A percentile compares a stretch with the other conserved stretches of the same genome.
Conservation (phyloP, 2,329 filamentous ascomycete genomes). For the Colletotrichum cuscutae region DNA sequence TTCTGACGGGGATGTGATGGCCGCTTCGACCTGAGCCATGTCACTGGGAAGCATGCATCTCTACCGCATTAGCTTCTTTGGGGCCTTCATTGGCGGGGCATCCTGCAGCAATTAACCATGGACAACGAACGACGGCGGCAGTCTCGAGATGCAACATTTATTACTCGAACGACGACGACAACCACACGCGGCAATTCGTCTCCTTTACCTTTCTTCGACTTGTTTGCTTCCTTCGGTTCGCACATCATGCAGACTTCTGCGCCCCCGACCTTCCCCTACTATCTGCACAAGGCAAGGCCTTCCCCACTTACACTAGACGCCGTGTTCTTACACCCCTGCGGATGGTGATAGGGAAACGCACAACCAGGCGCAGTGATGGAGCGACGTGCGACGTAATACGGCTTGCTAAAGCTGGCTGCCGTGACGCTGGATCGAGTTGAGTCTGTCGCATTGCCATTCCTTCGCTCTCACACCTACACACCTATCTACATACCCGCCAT, state of each 20-base stretch:
- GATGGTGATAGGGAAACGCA: background rate
- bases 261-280: background rate
- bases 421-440: background rate
- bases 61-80: slow-evolving; percentile 16
- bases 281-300: background rate
- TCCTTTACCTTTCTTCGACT: background rate
- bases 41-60: slow-evolving; percentile 21
- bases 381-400: background rate
- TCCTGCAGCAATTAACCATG: slow-evolving; percentile 22
- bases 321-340: background rate
- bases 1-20: slow-evolving; percentile 11
- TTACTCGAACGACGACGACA: slow-evolving; percentile 11
- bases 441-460: background rate
- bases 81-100: slow-evolving; percentile 30
- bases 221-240: background rate
- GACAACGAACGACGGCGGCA: slow-evolving; percentile 26
- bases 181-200: background rate
- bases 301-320: slow-evolving; percentile 22
- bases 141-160: slow-evolving; percentile 14
- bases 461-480: no score
- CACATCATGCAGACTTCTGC: background rate
- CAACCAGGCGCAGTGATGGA: background rate
- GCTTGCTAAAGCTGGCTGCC: background rate
- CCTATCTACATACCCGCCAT: background rate
- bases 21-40: slow-evolving; percentile 19